phyloP scores from a whole-genome alignment of 139 green algal species.

The Coelastrella sp. region DNA sequence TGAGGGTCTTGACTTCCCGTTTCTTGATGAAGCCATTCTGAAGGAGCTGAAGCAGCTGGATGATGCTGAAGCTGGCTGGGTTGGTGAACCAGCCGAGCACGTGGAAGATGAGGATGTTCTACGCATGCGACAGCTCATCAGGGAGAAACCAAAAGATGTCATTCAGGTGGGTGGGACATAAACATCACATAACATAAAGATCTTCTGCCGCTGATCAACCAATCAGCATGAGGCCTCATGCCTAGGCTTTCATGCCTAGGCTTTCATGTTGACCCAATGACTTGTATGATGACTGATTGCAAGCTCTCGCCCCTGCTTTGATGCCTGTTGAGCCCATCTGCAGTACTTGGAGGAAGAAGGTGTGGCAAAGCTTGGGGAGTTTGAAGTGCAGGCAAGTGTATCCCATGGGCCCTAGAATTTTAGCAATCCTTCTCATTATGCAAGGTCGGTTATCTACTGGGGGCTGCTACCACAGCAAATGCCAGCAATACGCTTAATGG shows the following conservation, averaged over 20 bases:
- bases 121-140: slow-evolving; percentile 44
- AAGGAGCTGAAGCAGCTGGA: slow-evolving; percentile 30
- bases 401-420: no score
- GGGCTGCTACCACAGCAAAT: background rate
- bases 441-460: no score
- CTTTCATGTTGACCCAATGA: no score
- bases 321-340: no score
- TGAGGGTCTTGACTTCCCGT: slow-evolving; percentile 1
- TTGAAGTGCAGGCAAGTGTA: slow-evolving; percentile 39
- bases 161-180: background rate
- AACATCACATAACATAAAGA: no score
- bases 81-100: slow-evolving; percentile 2
- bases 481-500: no score
- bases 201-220: no score
- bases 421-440: no score
- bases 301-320: no score
- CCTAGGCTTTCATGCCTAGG: no score
- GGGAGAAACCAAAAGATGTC: slow-evolving; percentile 46
- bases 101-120: slow-evolving; percentile 41
- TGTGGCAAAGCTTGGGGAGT: slow-evolving; percentile 44
- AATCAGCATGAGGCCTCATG: no score
- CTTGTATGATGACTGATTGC: no score
- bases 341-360: slow-evolving; percentile 51
- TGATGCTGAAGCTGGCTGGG: background rate
- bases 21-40: slow-evolving; percentile 8